Base-by-base conservation (phyloP, 225 moss, liverwort and hornwort genomes). In the Lunularia cruciata region DNA sequence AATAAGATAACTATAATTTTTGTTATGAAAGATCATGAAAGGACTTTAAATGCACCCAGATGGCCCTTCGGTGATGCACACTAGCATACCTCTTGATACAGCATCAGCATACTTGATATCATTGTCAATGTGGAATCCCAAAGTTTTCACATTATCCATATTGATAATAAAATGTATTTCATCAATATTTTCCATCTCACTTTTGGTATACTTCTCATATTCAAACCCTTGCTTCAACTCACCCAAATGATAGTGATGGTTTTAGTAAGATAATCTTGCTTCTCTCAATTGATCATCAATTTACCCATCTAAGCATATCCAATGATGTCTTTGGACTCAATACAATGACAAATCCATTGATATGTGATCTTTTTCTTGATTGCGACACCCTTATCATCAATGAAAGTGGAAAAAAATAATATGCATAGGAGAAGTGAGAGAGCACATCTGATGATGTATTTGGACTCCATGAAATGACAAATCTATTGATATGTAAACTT, bases 11-110 rank as follows among this genome's bases (percentile, higher is more conserved):
- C 25, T 8, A 5, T 32, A 19, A 10, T 58, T 28, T 15, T 27
- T 27, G 16, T 58, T 58, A n/a, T 1, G 25, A 16, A 58, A 58
- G 30, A 58, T 58, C 57, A 58, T 27, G 32, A 58, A 32, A 58
- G 7, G 57, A 2, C 25, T 25, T 3, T 28, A 19, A 26, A 58
- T 58, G 5, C 15, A 14, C 8, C 23, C 57, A 27, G 14, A 15
- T 0, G 2, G 11, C 18, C 32, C 57, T 25, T 28, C 8, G 4
- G 57, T 8, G 25, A 58, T 32, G 25, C 30, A 25, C 28, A 58
- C 32, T 6, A 26, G 25, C 57, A 58, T 16, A 5, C 26, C 26
- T 4, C 57, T 28, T 23, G 6, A 58, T 0, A 58, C 22, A 8
- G 30, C 57, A 32, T 58, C 32, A 19, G 57, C 5, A 10, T 58